A percentile compares a stretch with the other conserved stretches of the same genome.
Conservation (phyloP, 1,284 basidiomycete species). For the Apiotrichum sp. region DNA sequence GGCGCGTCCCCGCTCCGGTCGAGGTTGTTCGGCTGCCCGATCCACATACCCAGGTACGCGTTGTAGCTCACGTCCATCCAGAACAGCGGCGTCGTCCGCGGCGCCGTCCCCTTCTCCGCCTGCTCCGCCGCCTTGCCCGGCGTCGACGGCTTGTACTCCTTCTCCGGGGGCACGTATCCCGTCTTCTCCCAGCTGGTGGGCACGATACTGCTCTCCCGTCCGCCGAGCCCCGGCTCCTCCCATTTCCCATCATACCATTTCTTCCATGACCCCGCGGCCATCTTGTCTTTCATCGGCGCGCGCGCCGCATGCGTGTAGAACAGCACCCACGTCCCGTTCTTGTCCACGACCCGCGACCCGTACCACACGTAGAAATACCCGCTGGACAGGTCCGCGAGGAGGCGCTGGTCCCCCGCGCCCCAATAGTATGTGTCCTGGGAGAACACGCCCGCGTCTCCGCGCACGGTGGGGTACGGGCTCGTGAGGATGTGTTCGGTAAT, state of each 20-base stretch:
- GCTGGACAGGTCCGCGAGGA: constrained; percentile 3
- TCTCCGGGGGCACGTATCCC: constrained; percentile 4
- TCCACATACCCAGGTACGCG: constrained; percentile 13
- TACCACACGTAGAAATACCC: constrained; percentile 10
- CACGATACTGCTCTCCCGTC: not conserved
- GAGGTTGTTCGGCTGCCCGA: constrained; percentile 9
- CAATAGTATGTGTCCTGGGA: constrained; percentile 3
- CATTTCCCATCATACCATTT: constrained; percentile 6
- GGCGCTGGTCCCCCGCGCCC: constrained; percentile 9
- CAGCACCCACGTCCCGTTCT: constrained; percentile 1
- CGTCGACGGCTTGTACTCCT: constrained; percentile 7
- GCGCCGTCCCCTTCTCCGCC: not conserved
- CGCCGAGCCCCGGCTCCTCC: constrained; percentile 2
- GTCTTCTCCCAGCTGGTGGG: not conserved
- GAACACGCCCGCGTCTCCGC: constrained; percentile 1
- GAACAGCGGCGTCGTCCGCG: constrained; percentile 8
- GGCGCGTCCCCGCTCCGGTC: constrained; percentile 7
- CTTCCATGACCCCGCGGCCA: constrained; percentile 1
- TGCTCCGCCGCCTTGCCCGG: constrained; percentile 2
- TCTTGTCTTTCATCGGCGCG: constrained; percentile 3
- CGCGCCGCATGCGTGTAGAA: constrained; percentile 9
- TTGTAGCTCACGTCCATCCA: constrained; percentile 13
- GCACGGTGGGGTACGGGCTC: not conserved
- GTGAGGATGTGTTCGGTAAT: constrained; percentile 4
- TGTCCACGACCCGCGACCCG: constrained; percentile 5